Base-by-base conservation (phyloP, 140 eudicot species). In the Oenanthe javanica region DNA sequence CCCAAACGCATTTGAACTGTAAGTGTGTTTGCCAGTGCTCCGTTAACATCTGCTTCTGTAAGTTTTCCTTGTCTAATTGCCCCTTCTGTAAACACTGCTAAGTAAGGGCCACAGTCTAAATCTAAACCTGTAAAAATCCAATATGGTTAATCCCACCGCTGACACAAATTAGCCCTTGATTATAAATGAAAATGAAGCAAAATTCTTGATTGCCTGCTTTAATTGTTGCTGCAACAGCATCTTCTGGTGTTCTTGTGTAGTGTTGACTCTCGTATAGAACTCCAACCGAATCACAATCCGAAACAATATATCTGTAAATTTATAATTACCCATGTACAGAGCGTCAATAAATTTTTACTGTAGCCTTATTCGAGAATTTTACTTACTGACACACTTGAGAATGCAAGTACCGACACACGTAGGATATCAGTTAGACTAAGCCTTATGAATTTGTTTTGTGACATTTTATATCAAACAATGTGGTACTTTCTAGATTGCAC, bases 201-300 rank as follows among this genome's bases (percentile, higher is more conserved):
- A 63, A 64, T n/a, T 25, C 6, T 63, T 6, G 76, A 77, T 63
- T 83, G 81, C 98, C 98, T 81, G 99, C 93, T 91, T 93, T 96
- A 78, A 96, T 91, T 51, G 91, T 78, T 66, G 63, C 89, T 0
- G 99, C 98, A 6, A 89, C 99, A 36, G 99, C 96, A 78, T 96
- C 99, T 83, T 96, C 99, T 8, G 99, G 98, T 66, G 97, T 89
- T 21, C 78, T 78, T 1, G 99, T 96, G 72, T 89, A 96, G 76
- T 93, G 97, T 81, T 96, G 99, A 43, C 27, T 74, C 3, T 87
- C 84, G 50, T 76, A 88, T 78, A 96, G 59, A 51, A 93, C 97
- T 25, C 88, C 96, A 51, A 96, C 98, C 9, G 99, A 92, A 79
- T 96, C 99, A 72, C 99, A 96, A 75, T 96, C 99, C 0, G 99